Conservation (phyloP, 2,329 filamentous ascomycete species). For the Epichloe baconii region DNA sequence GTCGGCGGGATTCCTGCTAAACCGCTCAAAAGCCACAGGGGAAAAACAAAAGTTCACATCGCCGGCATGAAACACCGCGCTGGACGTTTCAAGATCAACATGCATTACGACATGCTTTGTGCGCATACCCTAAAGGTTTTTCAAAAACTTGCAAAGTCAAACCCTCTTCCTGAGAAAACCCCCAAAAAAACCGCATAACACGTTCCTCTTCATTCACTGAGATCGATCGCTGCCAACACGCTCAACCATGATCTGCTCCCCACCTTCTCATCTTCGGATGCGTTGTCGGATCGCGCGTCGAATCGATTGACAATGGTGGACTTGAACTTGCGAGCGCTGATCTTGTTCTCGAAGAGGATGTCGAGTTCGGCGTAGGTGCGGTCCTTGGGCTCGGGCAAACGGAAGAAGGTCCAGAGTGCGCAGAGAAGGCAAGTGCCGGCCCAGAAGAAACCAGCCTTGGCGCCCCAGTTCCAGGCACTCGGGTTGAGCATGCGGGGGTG, state of each 20-base stretch:
- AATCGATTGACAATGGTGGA: conserved; percentile 17
- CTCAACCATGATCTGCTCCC: conserved; percentile 8
- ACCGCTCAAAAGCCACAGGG: background rate
- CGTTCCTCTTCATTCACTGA: background rate
- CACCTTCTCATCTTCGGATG: conserved; percentile 11
- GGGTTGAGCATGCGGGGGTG: conserved; percentile 35
- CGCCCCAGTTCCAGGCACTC: conserved; percentile 32
- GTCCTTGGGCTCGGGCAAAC: conserved; percentile 40
- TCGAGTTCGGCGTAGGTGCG: conserved; percentile 43
- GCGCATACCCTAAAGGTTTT: too few relatives aligned
- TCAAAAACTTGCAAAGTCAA: too few relatives aligned
- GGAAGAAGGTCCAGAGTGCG: conserved; percentile 37
- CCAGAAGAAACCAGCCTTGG: conserved; percentile 34
- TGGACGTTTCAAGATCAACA: background rate
- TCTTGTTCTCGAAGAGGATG: conserved; percentile 34
- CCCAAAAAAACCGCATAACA: background rate
- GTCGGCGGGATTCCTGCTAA: background rate
- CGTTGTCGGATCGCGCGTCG: conserved; percentile 9
- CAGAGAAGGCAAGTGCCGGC: conserved; percentile 30
- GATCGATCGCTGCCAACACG: conserved; percentile 4
- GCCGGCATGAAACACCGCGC: background rate
- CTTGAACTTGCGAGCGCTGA: conserved; percentile 29
- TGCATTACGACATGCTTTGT: background rate
- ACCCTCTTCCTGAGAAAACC: background rate
- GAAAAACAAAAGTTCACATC: background rate